These are phyloP conservation scores for Stemphylium beticola DNA, from an alignment of 2,329 filamentous ascomycete genomes.

Conservation along the genomic window DNA sequence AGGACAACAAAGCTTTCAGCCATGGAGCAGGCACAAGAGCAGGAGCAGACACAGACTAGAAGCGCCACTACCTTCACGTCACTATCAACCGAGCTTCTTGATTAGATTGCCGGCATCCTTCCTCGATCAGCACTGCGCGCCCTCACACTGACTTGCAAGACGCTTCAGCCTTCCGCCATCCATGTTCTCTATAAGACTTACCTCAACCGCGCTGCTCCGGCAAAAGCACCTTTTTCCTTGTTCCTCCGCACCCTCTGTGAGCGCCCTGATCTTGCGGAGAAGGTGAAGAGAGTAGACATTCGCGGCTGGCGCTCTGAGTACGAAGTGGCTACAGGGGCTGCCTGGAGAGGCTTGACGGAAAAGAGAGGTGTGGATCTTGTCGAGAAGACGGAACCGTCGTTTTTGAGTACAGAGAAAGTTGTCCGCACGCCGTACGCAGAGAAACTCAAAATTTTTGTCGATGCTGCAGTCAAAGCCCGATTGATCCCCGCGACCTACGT, in stretches of 20 bases:
- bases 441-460: not conserved
- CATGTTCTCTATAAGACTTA: constrained; percentile 1
- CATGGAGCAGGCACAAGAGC: not conserved
- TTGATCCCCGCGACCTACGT: not conserved
- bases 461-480: not conserved
- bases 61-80: not conserved
- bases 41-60: not conserved
- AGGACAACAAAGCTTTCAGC: not conserved
- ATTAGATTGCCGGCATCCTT: constrained; percentile 1
- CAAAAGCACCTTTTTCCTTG: constrained; percentile 1
- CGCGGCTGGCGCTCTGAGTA: constrained; percentile 18
- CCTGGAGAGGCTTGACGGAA: not conserved
- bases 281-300: constrained; percentile 10
- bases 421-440: not conserved
- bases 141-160: constrained; percentile 3
- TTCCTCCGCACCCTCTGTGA: constrained; percentile 4
- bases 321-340: constrained; percentile 3
- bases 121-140: not conserved
- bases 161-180: not conserved
- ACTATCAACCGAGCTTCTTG: constrained; percentile 1
- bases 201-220: not conserved
- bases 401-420: not conserved
- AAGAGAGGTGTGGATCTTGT: not conserved
- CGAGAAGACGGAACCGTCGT: not conserved
- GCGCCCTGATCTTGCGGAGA: constrained; percentile 1